phyloP scores from a whole-genome alignment of 768 basidiomycete genomes.

The Roridomyces roridus region DNA sequence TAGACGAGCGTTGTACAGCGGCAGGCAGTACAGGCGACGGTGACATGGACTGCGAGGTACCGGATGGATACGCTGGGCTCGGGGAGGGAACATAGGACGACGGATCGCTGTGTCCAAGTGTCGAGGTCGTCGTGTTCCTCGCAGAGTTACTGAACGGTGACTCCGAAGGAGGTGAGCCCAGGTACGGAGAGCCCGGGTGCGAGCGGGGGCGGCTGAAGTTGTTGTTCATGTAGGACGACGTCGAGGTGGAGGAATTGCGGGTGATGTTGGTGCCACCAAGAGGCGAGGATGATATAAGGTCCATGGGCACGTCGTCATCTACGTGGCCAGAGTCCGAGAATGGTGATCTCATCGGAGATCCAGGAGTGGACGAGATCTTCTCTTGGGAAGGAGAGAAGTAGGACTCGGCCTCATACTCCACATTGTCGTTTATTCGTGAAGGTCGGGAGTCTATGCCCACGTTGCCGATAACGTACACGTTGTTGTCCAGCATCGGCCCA shows the following conservation, averaged over 20 bases:
- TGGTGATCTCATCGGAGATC: conserved; percentile 12
- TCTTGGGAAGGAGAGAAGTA: conserved; percentile 27
- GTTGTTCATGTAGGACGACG: conserved; percentile 21
- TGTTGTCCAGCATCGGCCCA: conserved; percentile 22
- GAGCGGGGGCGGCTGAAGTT: conserved; percentile 29
- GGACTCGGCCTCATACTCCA: conserved; percentile 15
- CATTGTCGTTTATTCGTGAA: conserved; percentile 14
- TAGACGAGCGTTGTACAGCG: conserved; percentile 3
- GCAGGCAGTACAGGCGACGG: not conserved
- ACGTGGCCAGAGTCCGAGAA: conserved; percentile 25
- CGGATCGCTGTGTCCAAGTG: conserved; percentile 34
- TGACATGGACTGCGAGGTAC: conserved; percentile 27
- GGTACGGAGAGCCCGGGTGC: conserved; percentile 24
- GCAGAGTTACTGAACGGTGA: conserved; percentile 4
- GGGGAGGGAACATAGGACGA: conserved; percentile 30
- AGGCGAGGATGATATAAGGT: conserved; percentile 18
- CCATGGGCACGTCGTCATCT: conserved; percentile 19
- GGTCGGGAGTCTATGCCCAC: conserved; percentile 23
- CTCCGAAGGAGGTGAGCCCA: conserved; percentile 6
- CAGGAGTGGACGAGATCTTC: conserved; percentile 14
- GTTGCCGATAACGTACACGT: conserved; percentile 24
- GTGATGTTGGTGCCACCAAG: conserved; percentile 7
- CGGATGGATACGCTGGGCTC: conserved; percentile 33
- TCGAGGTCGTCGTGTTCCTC: conserved; percentile 14
- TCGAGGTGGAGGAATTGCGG: conserved; percentile 25